phyloP scores from a whole-genome alignment of 1,284 basidiomycete genomes.

The Tilletiaria anomala region DNA sequence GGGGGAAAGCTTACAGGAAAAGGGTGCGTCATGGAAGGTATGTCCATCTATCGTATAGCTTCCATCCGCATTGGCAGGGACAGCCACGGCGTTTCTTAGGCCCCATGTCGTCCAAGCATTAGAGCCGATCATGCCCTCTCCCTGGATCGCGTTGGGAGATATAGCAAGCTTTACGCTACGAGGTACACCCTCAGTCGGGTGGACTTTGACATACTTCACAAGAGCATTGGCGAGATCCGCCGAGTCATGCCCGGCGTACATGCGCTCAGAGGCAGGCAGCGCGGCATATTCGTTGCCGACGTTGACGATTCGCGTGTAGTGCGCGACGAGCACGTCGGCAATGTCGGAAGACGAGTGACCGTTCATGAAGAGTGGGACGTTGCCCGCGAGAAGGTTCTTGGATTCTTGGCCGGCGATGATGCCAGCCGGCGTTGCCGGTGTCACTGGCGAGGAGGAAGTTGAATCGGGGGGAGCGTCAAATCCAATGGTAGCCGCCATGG shows the following conservation, averaged over 20 bases:
- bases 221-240: constrained; percentile 16
- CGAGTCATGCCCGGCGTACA: constrained; percentile 11
- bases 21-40: constrained; percentile 1
- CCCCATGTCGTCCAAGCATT: constrained; percentile 4
- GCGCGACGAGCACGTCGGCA: constrained; percentile 9
- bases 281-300: constrained; percentile 11
- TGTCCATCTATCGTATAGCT: neutral
- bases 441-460: too few relatives aligned
- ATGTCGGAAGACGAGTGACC: constrained; percentile 15
- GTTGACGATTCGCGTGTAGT: constrained; percentile 10
- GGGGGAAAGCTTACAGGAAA: constrained; percentile 8
- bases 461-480: too few relatives aligned
- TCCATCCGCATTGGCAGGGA: neutral
- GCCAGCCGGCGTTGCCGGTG: too few relatives aligned
- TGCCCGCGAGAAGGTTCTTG: too few relatives aligned
- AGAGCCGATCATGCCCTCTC: constrained; percentile 8
- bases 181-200: too few relatives aligned
- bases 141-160: too few relatives aligned
- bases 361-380: too few relatives aligned
- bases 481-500: too few relatives aligned
- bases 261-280: constrained; percentile 1
- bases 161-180: too few relatives aligned
- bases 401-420: too few relatives aligned
- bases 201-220: constrained; percentile 10
- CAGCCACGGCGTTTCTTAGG: neutral